Conservation (phyloP, 352 stramenopile species). For the Phytophthora sp. region DNA sequence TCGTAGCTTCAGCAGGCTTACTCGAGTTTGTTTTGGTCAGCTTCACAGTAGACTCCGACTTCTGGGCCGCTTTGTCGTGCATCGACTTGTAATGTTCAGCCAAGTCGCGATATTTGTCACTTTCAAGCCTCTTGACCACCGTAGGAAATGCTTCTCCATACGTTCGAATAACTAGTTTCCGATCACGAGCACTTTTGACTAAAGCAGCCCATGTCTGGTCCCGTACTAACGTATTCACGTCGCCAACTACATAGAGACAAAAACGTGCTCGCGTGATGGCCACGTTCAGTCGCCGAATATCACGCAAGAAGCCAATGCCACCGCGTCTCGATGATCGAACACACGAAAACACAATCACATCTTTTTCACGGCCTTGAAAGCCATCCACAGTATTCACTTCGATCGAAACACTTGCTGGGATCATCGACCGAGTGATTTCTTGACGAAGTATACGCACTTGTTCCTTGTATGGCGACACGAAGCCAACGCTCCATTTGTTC, state of each 20-base stretch:
- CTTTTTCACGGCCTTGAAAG: slow-evolving; percentile 98
- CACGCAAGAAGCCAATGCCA: slow-evolving; percentile 90
- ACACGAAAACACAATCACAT: slow-evolving; percentile 99
- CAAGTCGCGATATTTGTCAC: slow-evolving; percentile 44
- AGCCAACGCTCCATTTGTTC: slow-evolving; percentile 91
- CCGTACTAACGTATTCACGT: slow-evolving; percentile 72
- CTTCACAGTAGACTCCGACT: slow-evolving; percentile 29
- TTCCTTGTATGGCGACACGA: slow-evolving; percentile 99
- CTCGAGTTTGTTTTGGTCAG: slow-evolving; percentile 14
- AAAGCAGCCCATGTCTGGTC: slow-evolving; percentile 85
- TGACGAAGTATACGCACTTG: slow-evolving; percentile 90
- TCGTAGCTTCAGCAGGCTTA: slow-evolving; percentile 6
- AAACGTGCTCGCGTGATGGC: slow-evolving; percentile 90
- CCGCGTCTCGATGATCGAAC: slow-evolving; percentile 86
- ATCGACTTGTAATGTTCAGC: slow-evolving; percentile 70
- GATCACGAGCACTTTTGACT: slow-evolving; percentile 71
- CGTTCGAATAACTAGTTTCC: slow-evolving; percentile 69
- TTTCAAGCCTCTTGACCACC: slow-evolving; percentile 50
- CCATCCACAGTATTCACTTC: slow-evolving; percentile 98
- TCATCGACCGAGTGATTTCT: slow-evolving; percentile 58
- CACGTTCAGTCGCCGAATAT: slow-evolving; percentile 91
- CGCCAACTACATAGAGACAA: slow-evolving; percentile 88
- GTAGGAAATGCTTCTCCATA: slow-evolving; percentile 46
- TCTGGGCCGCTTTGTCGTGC: slow-evolving; percentile 68
- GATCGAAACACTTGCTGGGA: slow-evolving; percentile 69